Conservation (phyloP, 306 rosid genomes). For the Purshia tridentata region DNA sequence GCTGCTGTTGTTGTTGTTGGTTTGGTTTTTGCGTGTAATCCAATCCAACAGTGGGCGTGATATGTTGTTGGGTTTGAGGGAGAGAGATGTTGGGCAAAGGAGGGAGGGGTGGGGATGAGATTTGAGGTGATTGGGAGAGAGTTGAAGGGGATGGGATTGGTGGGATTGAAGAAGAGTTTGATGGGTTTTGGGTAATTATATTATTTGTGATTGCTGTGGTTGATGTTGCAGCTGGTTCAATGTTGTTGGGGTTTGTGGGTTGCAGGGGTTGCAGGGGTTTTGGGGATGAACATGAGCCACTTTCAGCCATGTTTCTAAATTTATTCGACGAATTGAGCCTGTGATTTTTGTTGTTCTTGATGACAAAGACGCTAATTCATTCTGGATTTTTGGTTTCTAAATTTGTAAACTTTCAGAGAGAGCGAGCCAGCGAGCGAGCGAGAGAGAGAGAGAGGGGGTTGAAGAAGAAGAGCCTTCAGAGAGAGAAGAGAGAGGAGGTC, state of each 20-base stretch:
- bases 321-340: background rate
- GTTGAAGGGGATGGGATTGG: constrained; percentile 46
- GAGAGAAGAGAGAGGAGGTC: constrained; percentile 19
- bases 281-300: constrained; percentile 39
- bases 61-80: constrained; percentile 46
- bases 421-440: background rate
- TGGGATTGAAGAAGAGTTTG: constrained; percentile 39
- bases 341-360: background rate
- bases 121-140: constrained; percentile 56
- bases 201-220: constrained; percentile 18
- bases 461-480: background rate
- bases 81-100: constrained; percentile 41
- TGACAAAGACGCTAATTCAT: constrained; percentile 5
- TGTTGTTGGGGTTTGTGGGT: constrained; percentile 26
- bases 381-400: constrained; percentile 9
- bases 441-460: background rate
- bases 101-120: constrained; percentile 55
- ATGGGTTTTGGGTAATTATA: constrained; percentile 37
- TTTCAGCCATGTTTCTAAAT: constrained; percentile 45
- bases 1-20: constrained; percentile 31
- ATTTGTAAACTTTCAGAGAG: constrained; percentile 12
- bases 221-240: constrained; percentile 31
- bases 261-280: constrained; percentile 43
- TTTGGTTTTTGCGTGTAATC: constrained; percentile 43
- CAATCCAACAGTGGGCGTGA: constrained; percentile 38